Evolutionary conservation across 495 filamentous ascomycete genomes (phyloP).

Genomic region (Penicilliopsis zonata): DNA sequence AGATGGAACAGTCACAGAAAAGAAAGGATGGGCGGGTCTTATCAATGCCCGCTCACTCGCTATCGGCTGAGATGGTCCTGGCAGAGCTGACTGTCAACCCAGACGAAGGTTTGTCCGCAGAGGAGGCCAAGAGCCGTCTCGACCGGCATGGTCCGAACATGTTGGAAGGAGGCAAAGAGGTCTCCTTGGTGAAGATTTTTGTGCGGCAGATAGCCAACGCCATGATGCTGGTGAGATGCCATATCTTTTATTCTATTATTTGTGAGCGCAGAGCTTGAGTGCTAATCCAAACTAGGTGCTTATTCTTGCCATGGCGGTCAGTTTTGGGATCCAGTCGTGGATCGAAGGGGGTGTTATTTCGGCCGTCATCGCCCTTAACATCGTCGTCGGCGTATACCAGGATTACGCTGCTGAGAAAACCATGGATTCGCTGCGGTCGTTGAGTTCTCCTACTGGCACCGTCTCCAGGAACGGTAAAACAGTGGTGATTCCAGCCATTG

Average conservation of each 20-base stretch:
- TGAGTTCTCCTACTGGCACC: conserved; percentile 50
- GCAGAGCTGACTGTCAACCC: conserved; percentile 45
- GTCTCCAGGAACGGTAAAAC: conserved; percentile 42
- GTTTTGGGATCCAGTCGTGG: conserved; percentile 54
- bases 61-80: conserved; percentile 41
- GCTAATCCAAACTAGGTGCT: conserved; percentile 41
- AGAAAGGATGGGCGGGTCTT: too few relatives aligned
- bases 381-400: conserved; percentile 58
- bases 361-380: conserved; percentile 53
- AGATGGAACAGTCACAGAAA: too few relatives aligned
- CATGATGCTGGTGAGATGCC: conserved; percentile 43
- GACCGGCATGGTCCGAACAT: conserved; percentile 50
- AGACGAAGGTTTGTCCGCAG: conserved; percentile 46
- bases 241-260: conserved; percentile 2
- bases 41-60: conserved; percentile 51
- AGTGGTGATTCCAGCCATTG: conserved; percentile 37
- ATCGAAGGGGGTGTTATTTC: conserved; percentile 61
- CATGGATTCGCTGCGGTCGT: conserved; percentile 55
- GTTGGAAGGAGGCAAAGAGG: conserved; percentile 44
- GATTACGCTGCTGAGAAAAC: conserved; percentile 65
- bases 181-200: conserved; percentile 45
- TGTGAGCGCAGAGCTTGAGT: too few relatives aligned
- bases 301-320: conserved; percentile 60
- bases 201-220: conserved; percentile 55
- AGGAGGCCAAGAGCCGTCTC: conserved; percentile 42